These are phyloP conservation scores for Oehlia diaphana DNA, from an alignment of 192 early-diverging fungal species.

Conservation along the genomic window DNA sequence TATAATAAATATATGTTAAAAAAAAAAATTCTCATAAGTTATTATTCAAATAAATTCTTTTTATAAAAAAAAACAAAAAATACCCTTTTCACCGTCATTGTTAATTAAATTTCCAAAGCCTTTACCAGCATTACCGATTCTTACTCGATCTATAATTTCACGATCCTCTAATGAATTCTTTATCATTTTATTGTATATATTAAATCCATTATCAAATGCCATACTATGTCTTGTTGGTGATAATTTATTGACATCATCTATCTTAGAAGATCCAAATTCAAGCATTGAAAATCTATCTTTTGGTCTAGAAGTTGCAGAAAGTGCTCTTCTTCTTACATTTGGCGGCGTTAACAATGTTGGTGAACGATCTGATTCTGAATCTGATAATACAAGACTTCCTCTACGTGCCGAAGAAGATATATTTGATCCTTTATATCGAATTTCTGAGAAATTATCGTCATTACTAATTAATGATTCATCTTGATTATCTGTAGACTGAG, in stretches of 20 bases:
- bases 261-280: neutral
- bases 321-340: neutral
- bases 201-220: neutral
- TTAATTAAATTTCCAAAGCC: slow-evolving; percentile 18
- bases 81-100: slow-evolving; percentile 19
- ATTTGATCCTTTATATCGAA: neutral
- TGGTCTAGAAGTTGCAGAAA: neutral
- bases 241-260: neutral
- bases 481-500: neutral
- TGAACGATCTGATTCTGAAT: neutral
- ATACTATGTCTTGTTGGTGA: neutral
- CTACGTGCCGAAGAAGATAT: neutral
- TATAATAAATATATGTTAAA: neutral
- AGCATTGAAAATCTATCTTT: neutral
- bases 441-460: neutral
- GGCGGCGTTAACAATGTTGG: neutral
- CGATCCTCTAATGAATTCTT: slow-evolving; percentile 17
- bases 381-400: neutral
- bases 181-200: neutral
- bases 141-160: slow-evolving; percentile 21
- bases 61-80: neutral
- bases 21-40: neutral
- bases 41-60: neutral
- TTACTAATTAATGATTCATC: neutral
- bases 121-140: slow-evolving; percentile 23